These are phyloP conservation scores for Annulohypoxylon nitens DNA, from an alignment of 495 filamentous ascomycete species.

Conservation along the genomic window DNA sequence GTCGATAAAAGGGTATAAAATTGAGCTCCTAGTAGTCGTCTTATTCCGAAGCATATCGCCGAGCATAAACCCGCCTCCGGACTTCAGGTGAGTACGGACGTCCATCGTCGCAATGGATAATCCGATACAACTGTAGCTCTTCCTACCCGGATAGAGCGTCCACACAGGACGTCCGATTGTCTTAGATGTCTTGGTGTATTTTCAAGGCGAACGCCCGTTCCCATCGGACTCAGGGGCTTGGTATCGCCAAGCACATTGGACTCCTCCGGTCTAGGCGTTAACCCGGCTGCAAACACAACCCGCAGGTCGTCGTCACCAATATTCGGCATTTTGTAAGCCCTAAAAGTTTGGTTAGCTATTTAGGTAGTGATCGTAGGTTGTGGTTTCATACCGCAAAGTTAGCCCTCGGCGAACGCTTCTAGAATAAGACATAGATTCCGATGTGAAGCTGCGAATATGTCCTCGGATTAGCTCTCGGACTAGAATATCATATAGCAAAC, in stretches of 20 bases:
- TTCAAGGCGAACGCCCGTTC: slow-evolving; percentile 25
- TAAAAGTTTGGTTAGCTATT: slow-evolving; percentile 5
- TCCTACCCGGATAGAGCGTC: slow-evolving; percentile 46
- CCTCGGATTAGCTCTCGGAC: slow-evolving; percentile 33
- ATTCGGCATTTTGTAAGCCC: slow-evolving; percentile 1
- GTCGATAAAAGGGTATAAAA: slow-evolving; percentile 17
- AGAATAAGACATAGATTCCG: slow-evolving; percentile 12
- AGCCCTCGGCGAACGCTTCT: slow-evolving; percentile 25
- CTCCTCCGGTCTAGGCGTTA: slow-evolving; percentile 28
- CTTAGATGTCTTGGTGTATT: slow-evolving; percentile 24
- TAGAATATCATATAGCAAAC: slow-evolving; percentile 24
- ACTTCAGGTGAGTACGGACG: slow-evolving; percentile 45
- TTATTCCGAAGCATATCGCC: slow-evolving; percentile 38
- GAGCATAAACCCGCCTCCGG: slow-evolving; percentile 31
- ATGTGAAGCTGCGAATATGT: slow-evolving; percentile 16
- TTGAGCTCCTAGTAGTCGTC: slow-evolving; percentile 27
- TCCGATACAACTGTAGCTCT: slow-evolving; percentile 43
- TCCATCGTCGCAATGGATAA: slow-evolving; percentile 43
- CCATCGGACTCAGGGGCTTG: slow-evolving; percentile 24
- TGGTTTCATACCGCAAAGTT: slow-evolving; percentile 25
- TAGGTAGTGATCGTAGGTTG: slow-evolving; percentile 15
- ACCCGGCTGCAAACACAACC: neutral
- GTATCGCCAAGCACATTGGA: slow-evolving; percentile 3
- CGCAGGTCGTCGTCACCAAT: slow-evolving; percentile 17
- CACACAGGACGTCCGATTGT: slow-evolving; percentile 47